Evolutionary conservation across 2,329 filamentous ascomycete genomes (phyloP).

Genomic region (Beauveria caledonica): DNA sequence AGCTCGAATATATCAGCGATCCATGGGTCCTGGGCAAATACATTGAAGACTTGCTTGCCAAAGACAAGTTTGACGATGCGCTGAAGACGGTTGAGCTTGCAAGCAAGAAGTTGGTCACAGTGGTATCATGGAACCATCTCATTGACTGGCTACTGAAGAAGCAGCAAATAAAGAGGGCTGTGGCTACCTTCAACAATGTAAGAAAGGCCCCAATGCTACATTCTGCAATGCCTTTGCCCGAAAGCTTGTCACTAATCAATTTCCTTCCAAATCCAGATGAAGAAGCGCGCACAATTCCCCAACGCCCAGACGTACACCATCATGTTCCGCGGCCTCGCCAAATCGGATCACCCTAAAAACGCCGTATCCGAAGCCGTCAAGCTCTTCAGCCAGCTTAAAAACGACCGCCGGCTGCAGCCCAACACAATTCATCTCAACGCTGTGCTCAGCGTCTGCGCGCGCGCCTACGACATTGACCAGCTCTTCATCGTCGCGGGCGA

Average conservation of each 20-base stretch:
- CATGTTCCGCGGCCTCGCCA: constrained; percentile 66
- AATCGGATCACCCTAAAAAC: constrained; percentile 47
- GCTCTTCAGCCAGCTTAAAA: constrained; percentile 69
- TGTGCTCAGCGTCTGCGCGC: constrained; percentile 71
- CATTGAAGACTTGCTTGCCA: constrained; percentile 51
- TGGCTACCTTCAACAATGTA: constrained; percentile 87
- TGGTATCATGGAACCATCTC: constrained; percentile 82
- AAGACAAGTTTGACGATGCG: constrained; percentile 58
- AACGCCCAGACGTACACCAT: constrained; percentile 79
- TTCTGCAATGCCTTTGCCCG: no score
- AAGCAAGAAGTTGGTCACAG: constrained; percentile 55
- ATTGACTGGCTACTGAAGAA: constrained; percentile 62
- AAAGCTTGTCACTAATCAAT: constrained; percentile 1
- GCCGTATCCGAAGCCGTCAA: constrained; percentile 62
- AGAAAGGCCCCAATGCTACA: constrained; percentile 13
- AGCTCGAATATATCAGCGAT: constrained; percentile 58
- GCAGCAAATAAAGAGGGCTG: constrained; percentile 51
- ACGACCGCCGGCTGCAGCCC: constrained; percentile 55
- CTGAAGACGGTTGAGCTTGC: constrained; percentile 58
- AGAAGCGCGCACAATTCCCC: constrained; percentile 76
- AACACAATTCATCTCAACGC: constrained; percentile 83
- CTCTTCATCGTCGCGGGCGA: constrained; percentile 70
- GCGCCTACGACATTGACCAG: constrained; percentile 66
- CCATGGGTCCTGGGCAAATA: constrained; percentile 64
- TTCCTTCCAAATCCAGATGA: constrained; percentile 57